Conservation (phyloP, 768 basidiomycete species). For the Tylopilus cervinicoccineus region DNA sequence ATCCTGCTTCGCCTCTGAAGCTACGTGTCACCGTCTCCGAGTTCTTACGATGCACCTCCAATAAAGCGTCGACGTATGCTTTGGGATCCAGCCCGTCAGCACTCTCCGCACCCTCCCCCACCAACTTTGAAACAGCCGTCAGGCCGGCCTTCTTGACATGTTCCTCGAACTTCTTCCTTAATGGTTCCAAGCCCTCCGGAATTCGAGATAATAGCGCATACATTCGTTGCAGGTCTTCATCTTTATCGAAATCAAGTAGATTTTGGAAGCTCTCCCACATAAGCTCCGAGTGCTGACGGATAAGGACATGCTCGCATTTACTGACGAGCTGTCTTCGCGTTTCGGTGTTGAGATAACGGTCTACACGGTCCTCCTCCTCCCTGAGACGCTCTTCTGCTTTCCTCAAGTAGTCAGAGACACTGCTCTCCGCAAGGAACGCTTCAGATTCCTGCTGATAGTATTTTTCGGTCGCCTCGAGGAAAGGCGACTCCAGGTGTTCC, state of each 20-base stretch:
- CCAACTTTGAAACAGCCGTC: slow-evolving; percentile 71
- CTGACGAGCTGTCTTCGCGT: slow-evolving; percentile 78
- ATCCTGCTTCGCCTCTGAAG: slow-evolving; percentile 90
- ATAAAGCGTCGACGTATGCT: slow-evolving; percentile 87
- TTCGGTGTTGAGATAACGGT: slow-evolving; percentile 85
- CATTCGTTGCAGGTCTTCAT: slow-evolving; percentile 94
- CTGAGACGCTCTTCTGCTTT: slow-evolving; percentile 89
- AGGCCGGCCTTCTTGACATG: slow-evolving; percentile 92
- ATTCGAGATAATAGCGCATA: slow-evolving; percentile 90
- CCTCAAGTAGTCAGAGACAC: slow-evolving; percentile 90
- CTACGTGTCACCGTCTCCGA: slow-evolving; percentile 82
- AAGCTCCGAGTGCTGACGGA: slow-evolving; percentile 75
- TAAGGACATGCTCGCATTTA: slow-evolving; percentile 90
- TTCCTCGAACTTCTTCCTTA: slow-evolving; percentile 89
- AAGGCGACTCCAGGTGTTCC: slow-evolving; percentile 85
- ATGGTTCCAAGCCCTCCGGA: slow-evolving; percentile 82
- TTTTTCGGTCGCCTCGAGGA: slow-evolving; percentile 82
- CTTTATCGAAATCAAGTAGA: slow-evolving; percentile 88
- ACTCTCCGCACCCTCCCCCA: slow-evolving; percentile 48
- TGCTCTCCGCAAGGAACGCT: slow-evolving; percentile 83
- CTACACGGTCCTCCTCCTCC: slow-evolving; percentile 95
- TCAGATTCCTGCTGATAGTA: slow-evolving; percentile 94
- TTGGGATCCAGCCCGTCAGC: slow-evolving; percentile 81
- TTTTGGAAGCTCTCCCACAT: slow-evolving; percentile 95
- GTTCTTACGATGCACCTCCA: slow-evolving; percentile 92